Evolutionary conservation across 2,329 filamentous ascomycete genomes (phyloP).

Genomic region (Onygenales sp.): DNA sequence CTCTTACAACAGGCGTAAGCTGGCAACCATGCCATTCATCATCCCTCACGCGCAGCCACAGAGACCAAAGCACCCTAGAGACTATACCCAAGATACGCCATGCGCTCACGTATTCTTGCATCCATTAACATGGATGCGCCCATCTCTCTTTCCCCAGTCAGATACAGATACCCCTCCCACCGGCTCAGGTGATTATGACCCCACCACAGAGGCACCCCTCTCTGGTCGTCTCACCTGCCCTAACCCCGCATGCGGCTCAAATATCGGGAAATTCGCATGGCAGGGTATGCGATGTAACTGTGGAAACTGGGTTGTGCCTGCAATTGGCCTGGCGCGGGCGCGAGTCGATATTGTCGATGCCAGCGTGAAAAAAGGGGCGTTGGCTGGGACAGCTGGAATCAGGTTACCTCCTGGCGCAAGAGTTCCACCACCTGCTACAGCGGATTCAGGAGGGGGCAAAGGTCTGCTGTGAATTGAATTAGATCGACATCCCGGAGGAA

Average conservation of each 20-base stretch:
- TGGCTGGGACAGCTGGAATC: conserved; percentile 21
- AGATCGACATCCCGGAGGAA: not conserved
- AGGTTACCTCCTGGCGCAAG: conserved; percentile 32
- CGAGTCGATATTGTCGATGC: conserved; percentile 65
- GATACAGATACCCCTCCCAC: not conserved
- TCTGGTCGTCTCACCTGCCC: conserved; percentile 82
- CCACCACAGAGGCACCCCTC: conserved; percentile 55
- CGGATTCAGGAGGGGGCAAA: conserved; percentile 12
- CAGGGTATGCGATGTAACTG: conserved; percentile 91
- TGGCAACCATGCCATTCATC: conserved; percentile 60
- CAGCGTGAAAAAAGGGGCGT: conserved; percentile 11
- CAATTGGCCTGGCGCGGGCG: conserved; percentile 74
- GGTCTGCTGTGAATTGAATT: conserved; percentile 16
- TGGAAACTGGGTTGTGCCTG: conserved; percentile 80
- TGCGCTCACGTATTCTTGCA: conserved; percentile 90
- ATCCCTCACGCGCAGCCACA: conserved; percentile 45
- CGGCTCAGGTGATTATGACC: conserved; percentile 9
- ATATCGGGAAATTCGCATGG: conserved; percentile 91
- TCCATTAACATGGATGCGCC: conserved; percentile 89
- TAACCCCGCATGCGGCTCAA: conserved; percentile 63
- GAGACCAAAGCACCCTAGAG: conserved; percentile 17
- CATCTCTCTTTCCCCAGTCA: conserved; percentile 48
- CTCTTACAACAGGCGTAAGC: conserved; percentile 37
- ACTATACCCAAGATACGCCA: conserved; percentile 19
- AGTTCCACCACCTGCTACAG: conserved; percentile 4